Evolutionary conservation across 148 eudicot species (phyloP), one percentile per base, ranked within the genome.

Genomic region (Camellia granthamiana): DNA sequence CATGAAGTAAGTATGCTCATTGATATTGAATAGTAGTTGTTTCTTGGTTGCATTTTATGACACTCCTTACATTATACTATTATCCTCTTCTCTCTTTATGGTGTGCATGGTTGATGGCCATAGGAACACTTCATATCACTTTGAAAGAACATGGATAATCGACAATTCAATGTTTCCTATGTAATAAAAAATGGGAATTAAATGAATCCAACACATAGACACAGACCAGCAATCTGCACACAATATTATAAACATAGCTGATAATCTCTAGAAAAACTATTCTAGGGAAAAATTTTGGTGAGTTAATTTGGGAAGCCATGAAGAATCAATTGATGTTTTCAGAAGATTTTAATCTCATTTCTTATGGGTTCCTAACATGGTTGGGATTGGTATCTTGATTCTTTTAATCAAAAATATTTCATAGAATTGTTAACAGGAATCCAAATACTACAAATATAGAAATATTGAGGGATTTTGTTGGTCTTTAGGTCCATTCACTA

Each of bases 1-100:
- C 87, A 88, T 83, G 87, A 88, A 78, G 90, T 86, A 82, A 86
- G 88, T 77, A 44, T 43, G 52, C n/a, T 63, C n/a, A 18, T 16
- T 16, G 30, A 60, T 46, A 51, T 59, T 72, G 44, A 38, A 30
- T 18, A 38, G 4, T 54, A 61, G 54, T 49, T 43, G 52, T 2
- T 61, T 72, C 12, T 11, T 43, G 58, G 76, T 49, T 74, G 55
- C 65, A 60, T 16, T 21, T 66, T 14, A 11, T 44, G 58, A 23
- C n/a, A 70, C 69, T 13, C 68, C 46, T 21, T 54, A 15, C 4
- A 61, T 21, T 3, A 19, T 14, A 42, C 58, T 10, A 47, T 51
- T 7, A 72, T 51, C 0, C 42, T 68, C 49, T 51, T 19, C 38
- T 70, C 59, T 79, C 19, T 59, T 44, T 19, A 49, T 64, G 11